Percentiles rank a stretch among this genome's conserved stretches.
Conservation (phyloP, 139 green algal genomes). For the Chlamydomonas sp. region DNA sequence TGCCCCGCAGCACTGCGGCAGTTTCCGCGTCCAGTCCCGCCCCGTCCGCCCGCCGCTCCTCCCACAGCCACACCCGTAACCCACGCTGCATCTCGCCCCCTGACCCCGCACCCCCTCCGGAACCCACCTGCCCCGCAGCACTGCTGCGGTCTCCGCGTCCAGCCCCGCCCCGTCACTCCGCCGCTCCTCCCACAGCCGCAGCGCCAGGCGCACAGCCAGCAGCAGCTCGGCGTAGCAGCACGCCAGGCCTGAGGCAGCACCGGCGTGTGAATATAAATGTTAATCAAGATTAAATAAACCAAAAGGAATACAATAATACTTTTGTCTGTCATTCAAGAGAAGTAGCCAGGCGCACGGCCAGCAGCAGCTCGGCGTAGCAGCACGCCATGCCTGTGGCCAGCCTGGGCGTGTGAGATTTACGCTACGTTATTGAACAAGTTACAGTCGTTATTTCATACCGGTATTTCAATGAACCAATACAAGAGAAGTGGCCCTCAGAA, state of each 20-base stretch:
- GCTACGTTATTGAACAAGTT: not conserved
- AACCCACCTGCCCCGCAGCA: not conserved
- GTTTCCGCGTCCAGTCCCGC: too few relatives aligned
- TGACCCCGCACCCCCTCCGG: not conserved
- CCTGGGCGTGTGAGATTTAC: not conserved
- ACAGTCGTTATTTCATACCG: not conserved
- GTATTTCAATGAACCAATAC: too few relatives aligned
- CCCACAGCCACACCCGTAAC: not conserved
- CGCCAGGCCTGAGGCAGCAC: not conserved
- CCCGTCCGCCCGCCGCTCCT: not conserved
- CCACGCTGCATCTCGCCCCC: not conserved
- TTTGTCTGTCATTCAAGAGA: too few relatives aligned
- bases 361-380: constrained; percentile 17
- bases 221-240: constrained; percentile 16
- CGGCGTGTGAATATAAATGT: not conserved
- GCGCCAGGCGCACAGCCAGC: not conserved
- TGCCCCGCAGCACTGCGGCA: too few relatives aligned
- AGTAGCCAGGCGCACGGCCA: not conserved
- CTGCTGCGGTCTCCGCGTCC: not conserved
- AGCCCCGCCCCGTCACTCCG: not conserved
- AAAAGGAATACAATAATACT: too few relatives aligned
- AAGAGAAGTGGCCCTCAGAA: too few relatives aligned
- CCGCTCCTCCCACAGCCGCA: not conserved
- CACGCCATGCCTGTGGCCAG: not conserved
- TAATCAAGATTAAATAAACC: too few relatives aligned